Evolutionary conservation across 768 basidiomycete species (phyloP), one percentile per base, ranked within the genome.

Genomic region (Amanita fuliginea): DNA sequence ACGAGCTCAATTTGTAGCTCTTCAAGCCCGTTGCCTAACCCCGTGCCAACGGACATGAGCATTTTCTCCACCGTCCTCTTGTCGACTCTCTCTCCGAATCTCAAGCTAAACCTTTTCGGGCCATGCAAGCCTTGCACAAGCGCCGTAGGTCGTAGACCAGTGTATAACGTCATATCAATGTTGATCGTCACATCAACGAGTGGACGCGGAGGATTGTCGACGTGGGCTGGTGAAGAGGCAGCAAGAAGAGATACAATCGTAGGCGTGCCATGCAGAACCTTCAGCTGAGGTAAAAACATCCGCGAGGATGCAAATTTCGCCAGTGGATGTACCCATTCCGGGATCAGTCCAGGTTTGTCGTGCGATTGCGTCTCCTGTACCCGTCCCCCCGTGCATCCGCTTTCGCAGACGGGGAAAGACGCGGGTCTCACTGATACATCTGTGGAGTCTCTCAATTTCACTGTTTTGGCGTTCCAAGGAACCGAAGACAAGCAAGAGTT

Each of bases 41-140:
- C 59, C 4, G 64, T 63, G 32, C 68, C 69, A 2, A 64, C 67
- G 3, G 73, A 70, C n/a, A 65, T 65, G 32, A 76, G 48, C 7
- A 73, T 63, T 53, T 75, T 75, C 48, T 72, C 74, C 26, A 72
- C 63, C 11, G 73, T 69, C 36, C 75, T 61, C 49, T 62, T 60
- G 53, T 76, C 75, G 13, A 75, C 69, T 19, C 58, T 56, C 18
- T 62, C 57, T 1, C 65, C 60, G 52, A 76, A 75, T 6, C 59
- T 54, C 3, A 76, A 49, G 2, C 58, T 53, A 2, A 75, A 59
- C 6, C 55, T 54, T 13, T 53, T 49, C 44, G 70, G 58, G 6
- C 67, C 71, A 13, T 56, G 61, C 13, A 74, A 54, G 6, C 62
- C 46, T 8, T 53, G 53, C 59, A 75, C 66, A 5, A 75, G 57